Conservation (phyloP, 768 basidiomycete genomes). For the Cyathus striatus region DNA sequence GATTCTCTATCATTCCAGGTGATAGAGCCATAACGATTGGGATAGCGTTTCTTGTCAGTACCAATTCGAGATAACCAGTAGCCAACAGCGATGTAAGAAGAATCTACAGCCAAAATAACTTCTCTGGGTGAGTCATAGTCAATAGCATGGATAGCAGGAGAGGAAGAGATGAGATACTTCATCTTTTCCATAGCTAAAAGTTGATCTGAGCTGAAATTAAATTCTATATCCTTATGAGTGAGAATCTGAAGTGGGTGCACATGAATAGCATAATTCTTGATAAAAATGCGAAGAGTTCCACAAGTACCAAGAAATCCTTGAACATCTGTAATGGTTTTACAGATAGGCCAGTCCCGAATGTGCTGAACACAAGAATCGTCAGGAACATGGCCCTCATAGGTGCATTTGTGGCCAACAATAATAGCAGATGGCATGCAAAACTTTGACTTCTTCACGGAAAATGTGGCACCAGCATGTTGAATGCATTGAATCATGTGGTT, state of each 20-base stretch:
- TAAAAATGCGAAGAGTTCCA: slow-evolving; percentile 18
- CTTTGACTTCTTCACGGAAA: slow-evolving; percentile 26
- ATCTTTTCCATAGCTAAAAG: slow-evolving; percentile 12
- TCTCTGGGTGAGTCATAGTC: slow-evolving; percentile 15
- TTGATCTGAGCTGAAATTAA: slow-evolving; percentile 20
- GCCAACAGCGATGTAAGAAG: slow-evolving; percentile 19
- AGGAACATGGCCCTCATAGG: slow-evolving; percentile 17
- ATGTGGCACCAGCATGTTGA: slow-evolving; percentile 21
- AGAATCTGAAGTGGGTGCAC: slow-evolving; percentile 13
- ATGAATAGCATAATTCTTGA: slow-evolving; percentile 14
- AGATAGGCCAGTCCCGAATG: slow-evolving; percentile 18
- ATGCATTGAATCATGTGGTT: slow-evolving; percentile 26
- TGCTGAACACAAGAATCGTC: slow-evolving; percentile 11
- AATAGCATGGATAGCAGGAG: slow-evolving; percentile 18
- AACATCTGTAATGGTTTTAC: slow-evolving; percentile 13
- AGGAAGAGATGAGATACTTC: slow-evolving; percentile 15
- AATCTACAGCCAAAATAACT: slow-evolving; percentile 27
- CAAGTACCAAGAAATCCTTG: slow-evolving; percentile 22
- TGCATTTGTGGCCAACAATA: slow-evolving; percentile 20
- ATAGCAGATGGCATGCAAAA: slow-evolving; percentile 13
- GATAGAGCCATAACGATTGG: slow-evolving; percentile 26
- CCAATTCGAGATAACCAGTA: slow-evolving; percentile 11
- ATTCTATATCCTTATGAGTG: slow-evolving; percentile 14
- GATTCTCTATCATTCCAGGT: slow-evolving; percentile 22
- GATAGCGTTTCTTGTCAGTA: slow-evolving; percentile 11